Base-by-base conservation (phyloP, 2,329 filamentous ascomycete genomes). In the Diaporthe nobilis region DNA sequence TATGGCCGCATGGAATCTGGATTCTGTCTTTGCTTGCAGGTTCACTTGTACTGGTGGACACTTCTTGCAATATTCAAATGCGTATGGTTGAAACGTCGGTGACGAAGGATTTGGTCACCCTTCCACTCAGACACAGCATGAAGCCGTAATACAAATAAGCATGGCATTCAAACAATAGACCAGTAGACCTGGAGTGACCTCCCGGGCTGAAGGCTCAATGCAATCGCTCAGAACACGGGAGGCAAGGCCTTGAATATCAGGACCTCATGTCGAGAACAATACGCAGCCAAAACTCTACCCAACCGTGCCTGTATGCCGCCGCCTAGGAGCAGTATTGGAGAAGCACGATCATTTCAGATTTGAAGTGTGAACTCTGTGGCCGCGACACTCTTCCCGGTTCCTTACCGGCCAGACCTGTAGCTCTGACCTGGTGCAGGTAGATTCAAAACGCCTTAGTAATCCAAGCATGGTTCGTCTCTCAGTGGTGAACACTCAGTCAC, bases 11-110 rank as follows among this genome's bases (percentile, higher is more conserved):
- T 15, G n/a, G 6, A 2, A 12, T 42, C 1, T 5, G 1, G n/a
- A 42, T 20, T 9, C 15, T 25, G 6, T 5, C 22, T n/a, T 28
- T 12, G 31, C 10, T 12, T 7, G 0, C n/a, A 42, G 28, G n/a
- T 61, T 17, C 2, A 61, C 6, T n/a, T n/a, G 5, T 9, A 42
- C 37, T 5, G 22, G 2, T 42, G 12, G 10, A 5, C 31, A 15
- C 12, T 15, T 61, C 2, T 42, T 25, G 3, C 10, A n/a, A 60
- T 8, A 8, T 12, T 10, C n/a, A n/a, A 20, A 28, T 28, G n/a
- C 25, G 31, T 44, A 9, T 6, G 2, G 3, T n/a, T 42, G 1
- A 42, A 1, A 4, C 1, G 0, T 20, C 3, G 7, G 0, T 8
- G 10, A 13, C 2, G 4, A 2, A 25, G 2, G 8, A n/a, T 17